These are phyloP conservation scores for Candida rishiriensis DNA, from an alignment of 805 yeast genomes.

Conservation along the genomic window DNA sequence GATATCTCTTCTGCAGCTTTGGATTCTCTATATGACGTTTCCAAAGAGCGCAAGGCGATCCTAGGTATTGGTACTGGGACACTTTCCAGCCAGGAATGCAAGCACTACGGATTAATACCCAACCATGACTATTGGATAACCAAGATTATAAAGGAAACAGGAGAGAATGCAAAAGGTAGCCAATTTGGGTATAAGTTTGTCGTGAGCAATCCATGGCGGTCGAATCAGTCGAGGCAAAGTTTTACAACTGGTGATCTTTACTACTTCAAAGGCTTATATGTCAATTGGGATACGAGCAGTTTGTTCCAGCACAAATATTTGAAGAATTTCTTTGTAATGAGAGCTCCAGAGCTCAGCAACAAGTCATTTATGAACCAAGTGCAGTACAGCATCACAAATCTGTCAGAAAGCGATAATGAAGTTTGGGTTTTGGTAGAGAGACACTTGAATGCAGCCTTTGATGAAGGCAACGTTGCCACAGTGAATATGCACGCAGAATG, in stretches of 20 bases:
- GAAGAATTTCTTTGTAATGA: slow-evolving; percentile 24
- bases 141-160: slow-evolving; percentile 26
- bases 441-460: slow-evolving; percentile 31
- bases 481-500: slow-evolving; percentile 10
- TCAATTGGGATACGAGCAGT: slow-evolving; percentile 57
- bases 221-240: slow-evolving; percentile 13
- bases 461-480: slow-evolving; percentile 5
- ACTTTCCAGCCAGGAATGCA: slow-evolving; percentile 32
- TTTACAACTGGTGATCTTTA: slow-evolving; percentile 29
- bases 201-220: slow-evolving; percentile 45
- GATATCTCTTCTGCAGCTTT: slow-evolving; percentile 29
- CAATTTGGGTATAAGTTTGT: slow-evolving; percentile 19
- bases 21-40: slow-evolving; percentile 28
- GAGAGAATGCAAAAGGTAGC: not conserved
- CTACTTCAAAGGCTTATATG: slow-evolving; percentile 48
- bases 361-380: slow-evolving; percentile 7
- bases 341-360: slow-evolving; percentile 27
- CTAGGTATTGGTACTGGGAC: slow-evolving; percentile 69
- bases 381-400: slow-evolving; percentile 39
- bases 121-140: slow-evolving; percentile 70
- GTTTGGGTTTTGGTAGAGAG: slow-evolving; percentile 49
- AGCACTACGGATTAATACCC: slow-evolving; percentile 38
- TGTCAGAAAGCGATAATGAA: slow-evolving; percentile 21
- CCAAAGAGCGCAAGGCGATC: slow-evolving; percentile 35
- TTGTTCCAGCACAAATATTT: slow-evolving; percentile 9